These are phyloP conservation scores for Dendrobium catenatum DNA, from an alignment of 106 monocot species.

Conservation along the genomic window DNA sequence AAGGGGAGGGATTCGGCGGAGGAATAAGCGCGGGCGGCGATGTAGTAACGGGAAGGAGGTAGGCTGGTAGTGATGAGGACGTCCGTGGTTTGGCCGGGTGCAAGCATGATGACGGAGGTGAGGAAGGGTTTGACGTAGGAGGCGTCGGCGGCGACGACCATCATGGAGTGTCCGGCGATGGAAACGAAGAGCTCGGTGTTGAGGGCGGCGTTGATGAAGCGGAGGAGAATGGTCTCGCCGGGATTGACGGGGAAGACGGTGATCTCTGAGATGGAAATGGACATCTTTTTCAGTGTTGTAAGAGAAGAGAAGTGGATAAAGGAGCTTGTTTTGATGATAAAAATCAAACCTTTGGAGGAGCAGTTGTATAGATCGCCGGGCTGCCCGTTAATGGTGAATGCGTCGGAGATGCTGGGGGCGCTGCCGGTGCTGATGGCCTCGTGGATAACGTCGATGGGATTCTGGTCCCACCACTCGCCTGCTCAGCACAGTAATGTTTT, in stretches of 20 bases:
- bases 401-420: conserved; percentile 42
- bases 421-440: conserved; percentile 30
- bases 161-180: conserved; percentile 47
- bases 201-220: conserved; percentile 59
- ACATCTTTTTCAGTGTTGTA: not conserved
- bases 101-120: conserved; percentile 36
- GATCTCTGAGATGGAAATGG: conserved; percentile 22
- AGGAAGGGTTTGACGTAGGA: conserved; percentile 54
- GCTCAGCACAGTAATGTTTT: not conserved
- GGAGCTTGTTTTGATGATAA: not conserved
- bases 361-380: conserved; percentile 59
- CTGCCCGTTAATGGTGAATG: conserved; percentile 65
- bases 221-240: conserved; percentile 40
- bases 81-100: conserved; percentile 61
- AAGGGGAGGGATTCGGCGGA: conserved; percentile 38
- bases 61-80: conserved; percentile 44
- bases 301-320: not conserved
- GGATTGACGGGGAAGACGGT: conserved; percentile 25
- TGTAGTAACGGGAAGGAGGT: conserved; percentile 38
- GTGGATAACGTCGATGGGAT: conserved; percentile 34
- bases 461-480: conserved; percentile 63
- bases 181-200: conserved; percentile 45
- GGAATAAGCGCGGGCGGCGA: conserved; percentile 44
- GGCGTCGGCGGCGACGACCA: conserved; percentile 42
- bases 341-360: conserved; percentile 29